Conservation (phyloP, 2,329 filamentous ascomycete genomes). For the Neocucurbitaria cava region DNA sequence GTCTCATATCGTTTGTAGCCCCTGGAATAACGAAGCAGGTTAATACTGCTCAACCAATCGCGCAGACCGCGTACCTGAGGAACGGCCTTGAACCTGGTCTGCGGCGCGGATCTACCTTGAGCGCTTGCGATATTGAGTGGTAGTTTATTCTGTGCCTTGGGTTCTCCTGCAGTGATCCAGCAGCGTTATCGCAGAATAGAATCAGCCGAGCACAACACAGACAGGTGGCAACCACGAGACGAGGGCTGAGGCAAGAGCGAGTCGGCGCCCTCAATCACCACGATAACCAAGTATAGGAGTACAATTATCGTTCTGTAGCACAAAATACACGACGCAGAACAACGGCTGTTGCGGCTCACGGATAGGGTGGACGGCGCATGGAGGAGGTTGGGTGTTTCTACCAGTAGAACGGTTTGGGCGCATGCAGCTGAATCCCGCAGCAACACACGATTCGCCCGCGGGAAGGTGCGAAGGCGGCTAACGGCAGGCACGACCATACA, state of each 20-base stretch:
- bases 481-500: neutral
- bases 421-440: neutral
- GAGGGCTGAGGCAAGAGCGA: neutral
- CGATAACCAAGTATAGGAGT: neutral
- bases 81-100: neutral
- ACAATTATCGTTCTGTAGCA: neutral
- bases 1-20: neutral
- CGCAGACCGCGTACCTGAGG: constrained; percentile 5
- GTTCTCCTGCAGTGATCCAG: no score
- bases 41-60: constrained; percentile 1
- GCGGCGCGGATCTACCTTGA: neutral
- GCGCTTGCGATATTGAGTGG: neutral
- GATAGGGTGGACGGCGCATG: neutral
- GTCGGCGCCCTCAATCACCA: neutral
- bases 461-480: neutral
- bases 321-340: neutral
- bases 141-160: neutral
- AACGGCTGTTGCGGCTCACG: neutral
- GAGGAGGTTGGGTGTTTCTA: neutral
- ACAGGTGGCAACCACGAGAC: neutral
- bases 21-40: neutral
- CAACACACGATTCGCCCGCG: neutral
- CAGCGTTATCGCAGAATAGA: no score
- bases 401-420: neutral
- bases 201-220: no score